Conservation (phyloP, 2,329 filamentous ascomycete species). For the Penicillium sp. region DNA sequence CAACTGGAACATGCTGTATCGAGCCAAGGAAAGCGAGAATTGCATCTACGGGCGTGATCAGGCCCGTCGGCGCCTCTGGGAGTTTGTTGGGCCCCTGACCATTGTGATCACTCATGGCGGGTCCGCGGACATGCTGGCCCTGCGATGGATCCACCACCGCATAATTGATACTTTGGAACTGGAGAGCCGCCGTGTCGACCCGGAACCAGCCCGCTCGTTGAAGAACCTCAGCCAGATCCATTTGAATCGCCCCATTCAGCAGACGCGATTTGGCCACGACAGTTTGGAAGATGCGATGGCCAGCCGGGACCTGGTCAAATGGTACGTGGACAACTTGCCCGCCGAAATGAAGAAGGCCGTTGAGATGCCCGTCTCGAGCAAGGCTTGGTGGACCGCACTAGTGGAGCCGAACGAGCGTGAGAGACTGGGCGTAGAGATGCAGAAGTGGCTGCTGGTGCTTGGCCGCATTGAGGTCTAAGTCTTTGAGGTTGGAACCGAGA, state of each 20-base stretch:
- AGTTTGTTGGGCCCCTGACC: constrained; percentile 48
- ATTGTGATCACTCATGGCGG: constrained; percentile 51
- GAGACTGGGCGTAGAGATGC: no score
- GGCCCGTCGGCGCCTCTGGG: constrained; percentile 37
- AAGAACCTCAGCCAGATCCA: constrained; percentile 18
- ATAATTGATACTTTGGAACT: constrained; percentile 48
- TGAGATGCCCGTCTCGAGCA: no score
- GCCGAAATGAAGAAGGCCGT: no score
- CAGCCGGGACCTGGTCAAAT: constrained; percentile 43
- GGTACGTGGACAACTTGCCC: constrained; percentile 31
- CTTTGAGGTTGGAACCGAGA: no score
- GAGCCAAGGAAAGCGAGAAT: constrained; percentile 8
- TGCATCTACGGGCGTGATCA: not conserved
- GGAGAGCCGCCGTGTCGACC: constrained; percentile 7
- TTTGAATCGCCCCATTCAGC: constrained; percentile 26
- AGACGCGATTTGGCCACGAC: constrained; percentile 20
- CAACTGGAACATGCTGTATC: constrained; percentile 34
- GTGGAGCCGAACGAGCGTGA: no score
- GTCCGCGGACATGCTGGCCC: constrained; percentile 42
- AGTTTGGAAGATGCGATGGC: constrained; percentile 50
- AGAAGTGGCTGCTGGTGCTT: no score
- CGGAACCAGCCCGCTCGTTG: constrained; percentile 12
- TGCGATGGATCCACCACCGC: constrained; percentile 50
- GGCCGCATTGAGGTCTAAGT: no score
- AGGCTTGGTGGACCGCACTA: no score